Evolutionary conservation across 2,329 filamentous ascomycete genomes (phyloP).

Genomic region (Hypoxylon sp.): DNA sequence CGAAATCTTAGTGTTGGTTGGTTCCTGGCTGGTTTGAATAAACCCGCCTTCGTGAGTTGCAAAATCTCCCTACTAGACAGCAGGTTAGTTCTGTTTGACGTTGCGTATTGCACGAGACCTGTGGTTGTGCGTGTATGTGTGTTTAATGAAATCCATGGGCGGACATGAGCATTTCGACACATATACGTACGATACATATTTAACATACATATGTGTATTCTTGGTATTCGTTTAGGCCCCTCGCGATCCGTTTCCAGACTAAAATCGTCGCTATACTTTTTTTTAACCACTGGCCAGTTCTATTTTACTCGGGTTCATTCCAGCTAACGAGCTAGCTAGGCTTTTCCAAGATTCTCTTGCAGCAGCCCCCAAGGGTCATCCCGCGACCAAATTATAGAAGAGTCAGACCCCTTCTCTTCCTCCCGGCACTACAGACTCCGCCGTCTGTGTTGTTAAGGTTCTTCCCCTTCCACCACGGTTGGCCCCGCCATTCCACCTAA

Average conservation of each 20-base stretch:
- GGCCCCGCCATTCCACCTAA: slow-evolving; percentile 49
- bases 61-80: slow-evolving; percentile 20
- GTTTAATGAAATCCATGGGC: slow-evolving; percentile 31
- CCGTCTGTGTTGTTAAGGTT: slow-evolving; percentile 47
- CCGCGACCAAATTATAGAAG: slow-evolving; percentile 49
- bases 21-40: slow-evolving; percentile 25
- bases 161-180: slow-evolving; percentile 26
- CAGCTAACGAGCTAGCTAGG: slow-evolving; percentile 48
- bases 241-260: slow-evolving; percentile 30
- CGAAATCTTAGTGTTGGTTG: slow-evolving; percentile 25
- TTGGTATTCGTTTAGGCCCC: slow-evolving; percentile 33
- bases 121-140: slow-evolving; percentile 20
- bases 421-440: slow-evolving; percentile 50
- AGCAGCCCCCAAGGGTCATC: slow-evolving; percentile 50
- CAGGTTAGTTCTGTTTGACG: slow-evolving; percentile 36
- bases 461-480: slow-evolving; percentile 47
- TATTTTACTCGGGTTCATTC: slow-evolving; percentile 45
- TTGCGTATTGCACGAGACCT: slow-evolving; percentile 9
- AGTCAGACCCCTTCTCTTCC: slow-evolving; percentile 46
- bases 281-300: slow-evolving; percentile 33
- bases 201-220: slow-evolving; percentile 14
- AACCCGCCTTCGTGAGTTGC: slow-evolving; percentile 18
- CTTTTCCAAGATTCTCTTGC: slow-evolving; percentile 47
- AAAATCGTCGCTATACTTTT: slow-evolving; percentile 39
- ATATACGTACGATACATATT: slow-evolving; percentile 18